phyloP scores from a whole-genome alignment of 2,329 filamentous ascomycete species.

The Aspergillus felis region DNA sequence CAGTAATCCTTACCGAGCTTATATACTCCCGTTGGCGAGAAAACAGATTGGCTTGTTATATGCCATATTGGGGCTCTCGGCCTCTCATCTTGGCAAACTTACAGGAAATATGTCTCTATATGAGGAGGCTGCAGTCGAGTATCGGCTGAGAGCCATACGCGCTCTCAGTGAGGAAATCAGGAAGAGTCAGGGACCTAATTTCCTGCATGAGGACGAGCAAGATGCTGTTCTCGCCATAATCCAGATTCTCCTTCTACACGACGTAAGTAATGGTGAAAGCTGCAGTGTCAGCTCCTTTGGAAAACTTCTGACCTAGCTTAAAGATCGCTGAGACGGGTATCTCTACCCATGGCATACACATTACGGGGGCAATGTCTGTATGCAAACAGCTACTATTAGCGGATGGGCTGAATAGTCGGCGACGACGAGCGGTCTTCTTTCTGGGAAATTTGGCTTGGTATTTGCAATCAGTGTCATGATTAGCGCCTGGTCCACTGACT shows the following conservation, averaged over 20 bases:
- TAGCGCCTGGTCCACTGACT: background rate
- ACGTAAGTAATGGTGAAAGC: constrained; percentile 17
- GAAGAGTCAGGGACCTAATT: constrained; percentile 19
- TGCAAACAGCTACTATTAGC: constrained; percentile 24
- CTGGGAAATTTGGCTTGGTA: constrained; percentile 28
- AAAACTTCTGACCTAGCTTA: background rate
- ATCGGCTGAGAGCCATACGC: constrained; percentile 27
- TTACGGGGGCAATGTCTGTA: constrained; percentile 31
- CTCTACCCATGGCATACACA: constrained; percentile 29
- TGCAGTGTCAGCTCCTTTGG: background rate
- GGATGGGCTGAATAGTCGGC: constrained; percentile 18
- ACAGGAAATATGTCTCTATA: constrained; percentile 16
- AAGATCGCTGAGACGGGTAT: constrained; percentile 31
- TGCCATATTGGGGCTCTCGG: constrained; percentile 25
- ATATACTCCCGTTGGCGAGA: constrained; percentile 26
- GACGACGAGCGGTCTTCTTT: constrained; percentile 27
- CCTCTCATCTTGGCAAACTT: constrained; percentile 24
- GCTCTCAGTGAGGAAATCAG: constrained; percentile 22
- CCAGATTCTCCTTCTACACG: constrained; percentile 28
- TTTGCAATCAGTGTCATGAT: background rate
- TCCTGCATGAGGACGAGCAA: constrained; percentile 22
- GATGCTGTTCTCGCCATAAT: constrained; percentile 28
- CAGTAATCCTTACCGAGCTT: constrained; percentile 27
- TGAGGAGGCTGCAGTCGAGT: constrained; percentile 25
- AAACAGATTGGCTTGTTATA: constrained; percentile 26